These are phyloP conservation scores for Curvularia sp. DNA, from an alignment of 2,329 filamentous ascomycete genomes.

Conservation along the genomic window DNA sequence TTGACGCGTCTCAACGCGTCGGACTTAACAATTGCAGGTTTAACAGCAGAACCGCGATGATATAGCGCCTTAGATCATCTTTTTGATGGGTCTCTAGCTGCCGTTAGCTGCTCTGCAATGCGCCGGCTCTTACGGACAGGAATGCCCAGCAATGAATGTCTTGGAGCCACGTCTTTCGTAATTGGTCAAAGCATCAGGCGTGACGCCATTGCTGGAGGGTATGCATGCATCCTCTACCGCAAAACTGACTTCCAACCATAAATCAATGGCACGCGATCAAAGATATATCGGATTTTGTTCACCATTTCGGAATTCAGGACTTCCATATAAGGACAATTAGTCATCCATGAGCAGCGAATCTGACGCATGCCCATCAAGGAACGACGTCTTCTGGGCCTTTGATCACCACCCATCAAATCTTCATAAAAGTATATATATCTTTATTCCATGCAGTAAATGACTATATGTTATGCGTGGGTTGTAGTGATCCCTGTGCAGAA, in stretches of 20 bases:
- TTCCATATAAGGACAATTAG: background rate
- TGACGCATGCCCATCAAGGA: background rate
- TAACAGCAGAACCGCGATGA: slow-evolving; percentile 17
- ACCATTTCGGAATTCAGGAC: slow-evolving; percentile 12
- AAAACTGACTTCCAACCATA: slow-evolving; percentile 3
- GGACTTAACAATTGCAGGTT: slow-evolving; percentile 5
- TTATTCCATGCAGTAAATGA: background rate
- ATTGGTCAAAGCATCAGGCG: slow-evolving; percentile 9
- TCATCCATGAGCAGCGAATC: background rate
- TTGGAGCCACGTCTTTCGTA: slow-evolving; percentile 8
- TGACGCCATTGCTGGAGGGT: slow-evolving; percentile 14
- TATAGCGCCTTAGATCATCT: slow-evolving; percentile 9
- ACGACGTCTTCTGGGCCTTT: background rate
- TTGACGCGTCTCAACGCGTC: slow-evolving; percentile 19
- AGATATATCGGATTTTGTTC: slow-evolving; percentile 25
- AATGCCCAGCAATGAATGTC: slow-evolving; percentile 11
- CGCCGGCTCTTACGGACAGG: slow-evolving; percentile 9
- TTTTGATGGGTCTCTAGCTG: slow-evolving; percentile 10
- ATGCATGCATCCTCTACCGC: background rate
- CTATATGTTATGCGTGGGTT: background rate
- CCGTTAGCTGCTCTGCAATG: slow-evolving; percentile 14
- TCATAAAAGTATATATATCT: background rate
- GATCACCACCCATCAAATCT: background rate
- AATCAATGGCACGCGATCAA: slow-evolving; percentile 21
- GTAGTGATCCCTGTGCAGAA: background rate